phyloP scores from a whole-genome alignment of 441 rosid species.

The Flueggea neowawraea region DNA sequence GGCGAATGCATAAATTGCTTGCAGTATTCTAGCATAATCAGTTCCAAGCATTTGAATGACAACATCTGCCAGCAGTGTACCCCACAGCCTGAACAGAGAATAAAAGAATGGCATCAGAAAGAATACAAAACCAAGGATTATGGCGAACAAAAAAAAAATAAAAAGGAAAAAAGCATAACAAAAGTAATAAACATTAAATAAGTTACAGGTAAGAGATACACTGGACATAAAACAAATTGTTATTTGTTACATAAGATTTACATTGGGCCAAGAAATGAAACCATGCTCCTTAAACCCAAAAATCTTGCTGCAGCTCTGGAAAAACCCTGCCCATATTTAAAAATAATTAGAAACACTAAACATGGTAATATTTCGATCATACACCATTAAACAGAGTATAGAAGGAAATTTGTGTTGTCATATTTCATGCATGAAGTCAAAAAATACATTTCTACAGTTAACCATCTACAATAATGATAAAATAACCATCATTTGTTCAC shows the following conservation, averaged over 20 bases:
- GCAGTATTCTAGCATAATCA: slow-evolving; percentile 90
- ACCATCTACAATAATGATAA: too few species aligned
- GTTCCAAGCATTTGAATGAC: slow-evolving; percentile 99
- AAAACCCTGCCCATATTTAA: slow-evolving; percentile 56
- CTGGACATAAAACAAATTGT: slow-evolving; percentile 3
- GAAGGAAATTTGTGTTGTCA: not conserved
- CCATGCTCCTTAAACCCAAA: slow-evolving; percentile 75
- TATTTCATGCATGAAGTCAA: not conserved
- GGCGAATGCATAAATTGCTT: slow-evolving; percentile 92
- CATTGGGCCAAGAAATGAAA: slow-evolving; percentile 83
- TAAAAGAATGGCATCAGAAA: not conserved
- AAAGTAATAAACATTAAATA: too few species aligned
- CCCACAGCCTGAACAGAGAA: slow-evolving; percentile 74
- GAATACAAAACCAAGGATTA: not conserved
- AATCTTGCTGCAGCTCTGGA: slow-evolving; percentile 87
- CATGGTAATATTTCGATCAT: not conserved
- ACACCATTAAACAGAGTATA: not conserved
- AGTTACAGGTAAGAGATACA: too few species aligned
- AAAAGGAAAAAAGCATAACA: slow-evolving; percentile 5
- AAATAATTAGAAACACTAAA: slow-evolving; percentile 3
- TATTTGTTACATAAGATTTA: slow-evolving; percentile 24
- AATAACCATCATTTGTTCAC: too few species aligned
- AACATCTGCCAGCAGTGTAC: slow-evolving; percentile 87
- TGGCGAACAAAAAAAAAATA: slow-evolving; percentile 1
- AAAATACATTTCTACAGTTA: too few species aligned